Evolutionary conservation across 2,329 filamentous ascomycete species (phyloP), one percentile per base, ranked within the genome.

Genomic region (Epichloe aotearoae): DNA sequence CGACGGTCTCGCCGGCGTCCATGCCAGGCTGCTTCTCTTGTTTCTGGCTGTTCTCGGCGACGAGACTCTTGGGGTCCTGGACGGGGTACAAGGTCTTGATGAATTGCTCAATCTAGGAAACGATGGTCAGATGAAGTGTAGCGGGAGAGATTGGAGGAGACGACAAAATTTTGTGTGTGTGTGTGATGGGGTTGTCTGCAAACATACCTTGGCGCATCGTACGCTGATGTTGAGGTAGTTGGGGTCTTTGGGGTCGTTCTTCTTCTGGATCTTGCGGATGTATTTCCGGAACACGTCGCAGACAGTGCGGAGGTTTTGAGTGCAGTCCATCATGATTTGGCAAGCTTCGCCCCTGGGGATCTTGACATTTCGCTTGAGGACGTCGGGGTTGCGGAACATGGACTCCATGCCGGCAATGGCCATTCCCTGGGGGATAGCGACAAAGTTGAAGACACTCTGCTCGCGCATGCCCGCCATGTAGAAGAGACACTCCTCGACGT

Each of bases 381-480:
- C 82, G 53, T 75, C 76, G 20, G 87, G 86, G 68, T 98, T 98
- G 61, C 86, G 84, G 80, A 97, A 98, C 60, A 91, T 86, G 17
- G 88, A 73, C 59, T 96, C 90, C 41, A 97, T 72, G 0, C 91
- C 97, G 8, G 93, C 91, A 65, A 98, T 96, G 49, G 91, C 93
- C 93, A 98, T 98, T 56, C 83, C 76, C 69, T 98, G 93, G 2
- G 93, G 93, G 56, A 98, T 98, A 51, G 91, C 91, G 46, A 89
- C 89, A 67, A 98, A 98, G 76, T 98, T 98, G 80, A 98, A 98
- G 26, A 95, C 88, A 64, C 88, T 95, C 72, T 98, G 93, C 64
- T 98, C 93, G 58, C 84, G 84, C 56, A 98, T 81, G 45, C 87
- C 93, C 5, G 91, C 91, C 73, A 98, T 88, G 71, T 97, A 98